Evolutionary conservation across 306 rosid genomes (phyloP).

Genomic region (Fagus sylvatica): DNA sequence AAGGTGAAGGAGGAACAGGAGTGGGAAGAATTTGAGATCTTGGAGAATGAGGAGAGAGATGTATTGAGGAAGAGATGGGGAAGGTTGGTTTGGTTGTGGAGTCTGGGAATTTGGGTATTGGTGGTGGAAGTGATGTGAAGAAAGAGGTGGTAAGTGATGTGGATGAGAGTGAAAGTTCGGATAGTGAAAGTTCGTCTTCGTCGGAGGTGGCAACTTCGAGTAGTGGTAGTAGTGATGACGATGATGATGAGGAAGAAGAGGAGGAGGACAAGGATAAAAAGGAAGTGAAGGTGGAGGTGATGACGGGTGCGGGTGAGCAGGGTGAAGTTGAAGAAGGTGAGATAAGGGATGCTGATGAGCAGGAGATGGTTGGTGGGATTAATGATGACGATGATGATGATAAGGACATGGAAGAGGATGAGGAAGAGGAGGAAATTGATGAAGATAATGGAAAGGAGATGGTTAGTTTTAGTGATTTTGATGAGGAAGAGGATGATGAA

Average conservation of each 20-base stretch:
- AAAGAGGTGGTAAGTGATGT: too few species aligned
- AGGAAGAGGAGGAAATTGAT: constrained; percentile 20
- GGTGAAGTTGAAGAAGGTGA: constrained; percentile 76
- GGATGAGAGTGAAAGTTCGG: too few species aligned
- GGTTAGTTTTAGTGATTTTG: constrained; percentile 18
- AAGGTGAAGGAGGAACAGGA: constrained; percentile 23
- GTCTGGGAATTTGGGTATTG: too few species aligned
- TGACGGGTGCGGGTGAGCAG: neutral
- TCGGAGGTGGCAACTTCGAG: constrained; percentile 32
- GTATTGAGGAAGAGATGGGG: constrained; percentile 44
- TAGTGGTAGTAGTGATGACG: constrained; percentile 18
- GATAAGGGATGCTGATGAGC: constrained; percentile 47
- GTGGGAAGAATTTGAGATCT: constrained; percentile 18
- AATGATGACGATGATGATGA: constrained; percentile 15
- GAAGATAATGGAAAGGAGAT: too few species aligned
- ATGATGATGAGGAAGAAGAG: constrained; percentile 11
- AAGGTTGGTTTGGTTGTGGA: constrained; percentile 49
- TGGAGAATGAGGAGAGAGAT: constrained; percentile 24
- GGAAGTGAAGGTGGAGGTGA: too few species aligned
- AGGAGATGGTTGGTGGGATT: constrained; percentile 1
- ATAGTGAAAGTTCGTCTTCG: too few species aligned
- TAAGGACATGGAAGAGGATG: constrained; percentile 9
- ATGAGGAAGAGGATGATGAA: constrained; percentile 9
- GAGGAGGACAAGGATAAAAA: too few species aligned
- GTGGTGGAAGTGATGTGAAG: too few species aligned